These are phyloP conservation scores for Pisolithus marmoratus DNA, from an alignment of 768 basidiomycete genomes.

Conservation along the genomic window DNA sequence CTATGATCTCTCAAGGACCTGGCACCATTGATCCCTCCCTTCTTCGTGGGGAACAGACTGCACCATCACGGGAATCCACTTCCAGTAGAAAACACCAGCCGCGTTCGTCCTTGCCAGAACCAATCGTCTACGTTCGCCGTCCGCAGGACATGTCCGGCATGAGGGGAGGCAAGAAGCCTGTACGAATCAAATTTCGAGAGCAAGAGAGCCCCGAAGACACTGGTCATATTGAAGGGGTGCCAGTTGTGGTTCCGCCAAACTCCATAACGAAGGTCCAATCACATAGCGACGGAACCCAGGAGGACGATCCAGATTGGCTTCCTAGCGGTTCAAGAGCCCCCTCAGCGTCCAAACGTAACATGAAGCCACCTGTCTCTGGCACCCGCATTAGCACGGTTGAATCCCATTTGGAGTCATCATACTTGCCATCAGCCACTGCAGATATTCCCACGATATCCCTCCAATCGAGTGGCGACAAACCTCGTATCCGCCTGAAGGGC, in stretches of 20 bases:
- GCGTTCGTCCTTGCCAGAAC: slow-evolving; percentile 15
- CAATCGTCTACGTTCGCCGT: slow-evolving; percentile 27
- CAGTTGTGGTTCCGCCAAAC: not conserved
- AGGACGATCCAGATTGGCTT: not conserved
- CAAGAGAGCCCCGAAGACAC: not conserved
- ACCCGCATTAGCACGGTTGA: not conserved
- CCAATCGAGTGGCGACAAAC: not conserved
- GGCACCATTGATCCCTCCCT: slow-evolving; percentile 29
- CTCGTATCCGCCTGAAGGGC: not conserved
- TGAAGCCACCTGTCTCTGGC: slow-evolving; percentile 10
- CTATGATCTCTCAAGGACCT: not conserved
- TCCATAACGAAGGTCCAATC: not conserved
- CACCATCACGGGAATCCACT: not conserved
- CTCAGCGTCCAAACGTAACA: not conserved
- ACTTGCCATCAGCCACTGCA: slow-evolving; percentile 1
- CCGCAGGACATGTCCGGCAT: slow-evolving; percentile 18
- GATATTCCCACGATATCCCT: slow-evolving; percentile 1
- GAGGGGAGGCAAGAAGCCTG: slow-evolving; percentile 16
- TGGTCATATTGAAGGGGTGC: not conserved
- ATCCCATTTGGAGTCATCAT: slow-evolving; percentile 9
- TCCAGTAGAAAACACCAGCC: slow-evolving; percentile 2
- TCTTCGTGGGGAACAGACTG: slow-evolving; percentile 13
- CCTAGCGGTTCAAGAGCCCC: not conserved
- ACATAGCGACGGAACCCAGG: not conserved
- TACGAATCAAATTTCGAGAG: slow-evolving; percentile 28